phyloP scores from a whole-genome alignment of 768 basidiomycete genomes.

The Collybia nuda region DNA sequence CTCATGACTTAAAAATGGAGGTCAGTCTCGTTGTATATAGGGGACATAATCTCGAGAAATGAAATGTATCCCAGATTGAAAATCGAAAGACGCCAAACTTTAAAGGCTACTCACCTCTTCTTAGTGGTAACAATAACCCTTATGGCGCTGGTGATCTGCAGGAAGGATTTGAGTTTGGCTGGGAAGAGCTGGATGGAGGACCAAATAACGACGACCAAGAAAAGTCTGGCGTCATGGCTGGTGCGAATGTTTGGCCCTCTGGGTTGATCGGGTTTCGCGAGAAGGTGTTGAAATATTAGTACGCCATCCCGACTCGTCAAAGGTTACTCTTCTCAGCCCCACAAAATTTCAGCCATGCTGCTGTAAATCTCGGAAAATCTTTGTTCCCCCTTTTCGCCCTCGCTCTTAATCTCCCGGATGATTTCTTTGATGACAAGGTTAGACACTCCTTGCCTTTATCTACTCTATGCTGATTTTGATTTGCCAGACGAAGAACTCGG shows the following conservation, averaged over 20 bases:
- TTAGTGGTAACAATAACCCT: conserved; percentile 75
- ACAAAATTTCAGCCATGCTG: conserved; percentile 31
- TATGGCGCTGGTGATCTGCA: conserved; percentile 83
- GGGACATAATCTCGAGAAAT: neutral
- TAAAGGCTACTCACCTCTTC: conserved; percentile 71
- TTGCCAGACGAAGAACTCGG: conserved; percentile 67
- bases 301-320: conserved; percentile 16
- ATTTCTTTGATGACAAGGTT: conserved; percentile 84
- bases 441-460: conserved; percentile 1
- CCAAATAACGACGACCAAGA: conserved; percentile 18
- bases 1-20: conserved; percentile 64
- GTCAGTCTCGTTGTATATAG: conserved; percentile 27
- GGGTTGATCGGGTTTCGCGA: conserved; percentile 60
- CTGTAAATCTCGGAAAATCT: conserved; percentile 46
- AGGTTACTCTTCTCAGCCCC: neutral
- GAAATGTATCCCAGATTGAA: conserved; percentile 48
- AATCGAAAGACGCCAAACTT: conserved; percentile 68
- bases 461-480: neutral
- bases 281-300: conserved; percentile 68
- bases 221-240: conserved; percentile 60
- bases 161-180: conserved; percentile 88
- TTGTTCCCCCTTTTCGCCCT: conserved; percentile 87
- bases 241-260: conserved; percentile 78
- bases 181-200: conserved; percentile 45
- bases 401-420: conserved; percentile 69